phyloP scores from a whole-genome alignment of 495 filamentous ascomycete species.

The Hyaloscypha variabilis region DNA sequence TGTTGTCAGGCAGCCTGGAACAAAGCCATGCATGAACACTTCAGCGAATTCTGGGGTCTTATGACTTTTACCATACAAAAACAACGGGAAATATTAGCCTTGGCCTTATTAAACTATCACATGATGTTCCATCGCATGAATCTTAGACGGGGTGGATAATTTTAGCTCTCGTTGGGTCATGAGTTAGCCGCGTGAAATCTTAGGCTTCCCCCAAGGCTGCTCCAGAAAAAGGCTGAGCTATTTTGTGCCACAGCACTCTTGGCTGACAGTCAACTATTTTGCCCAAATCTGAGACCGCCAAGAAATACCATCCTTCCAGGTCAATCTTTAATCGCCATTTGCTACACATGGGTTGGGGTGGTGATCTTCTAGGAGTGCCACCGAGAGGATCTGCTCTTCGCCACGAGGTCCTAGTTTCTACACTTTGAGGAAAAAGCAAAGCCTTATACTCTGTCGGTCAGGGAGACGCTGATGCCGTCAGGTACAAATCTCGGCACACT shows the following conservation, averaged over 20 bases:
- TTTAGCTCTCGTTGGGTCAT: background rate
- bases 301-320: background rate
- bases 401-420: background rate
- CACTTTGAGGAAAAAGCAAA: background rate
- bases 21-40: background rate
- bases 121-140: background rate
- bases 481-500: background rate
- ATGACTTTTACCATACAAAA: background rate
- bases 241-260: background rate
- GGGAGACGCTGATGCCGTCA: background rate
- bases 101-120: background rate
- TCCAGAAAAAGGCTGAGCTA: background rate
- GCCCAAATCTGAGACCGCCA: background rate
- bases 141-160: background rate
- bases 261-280: background rate
- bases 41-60: background rate
- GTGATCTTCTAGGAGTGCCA: background rate
- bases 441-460: background rate
- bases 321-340: background rate
- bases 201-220: background rate
- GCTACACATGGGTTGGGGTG: background rate
- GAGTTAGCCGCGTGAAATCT: background rate
- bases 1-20: background rate
- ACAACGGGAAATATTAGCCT: background rate
- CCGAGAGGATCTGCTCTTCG: background rate